Conservation (phyloP, 2,329 filamentous ascomycete genomes). For the Paraconiothyrium sp. region DNA sequence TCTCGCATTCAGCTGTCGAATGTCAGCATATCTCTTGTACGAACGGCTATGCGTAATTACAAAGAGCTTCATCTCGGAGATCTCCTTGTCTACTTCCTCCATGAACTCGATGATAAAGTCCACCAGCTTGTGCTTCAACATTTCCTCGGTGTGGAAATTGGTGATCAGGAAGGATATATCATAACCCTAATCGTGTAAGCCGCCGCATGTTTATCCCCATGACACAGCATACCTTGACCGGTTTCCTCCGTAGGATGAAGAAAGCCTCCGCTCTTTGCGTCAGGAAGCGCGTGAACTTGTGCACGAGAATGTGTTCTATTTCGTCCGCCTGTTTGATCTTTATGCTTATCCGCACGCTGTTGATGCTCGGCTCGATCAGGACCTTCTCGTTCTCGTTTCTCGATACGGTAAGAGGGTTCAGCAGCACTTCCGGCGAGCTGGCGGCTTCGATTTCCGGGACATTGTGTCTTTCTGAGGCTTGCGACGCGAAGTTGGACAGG, state of each 20-base stretch:
- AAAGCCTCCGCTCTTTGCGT: slow-evolving; percentile 96
- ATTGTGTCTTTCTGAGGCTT: slow-evolving; percentile 96
- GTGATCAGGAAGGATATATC: slow-evolving; percentile 99
- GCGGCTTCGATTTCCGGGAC: slow-evolving; percentile 96
- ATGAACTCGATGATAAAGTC: slow-evolving; percentile 99
- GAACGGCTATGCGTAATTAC: slow-evolving; percentile 62
- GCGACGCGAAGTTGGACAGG: slow-evolving; percentile 95
- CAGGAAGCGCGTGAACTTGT: slow-evolving; percentile 97
- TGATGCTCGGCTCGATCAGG: slow-evolving; percentile 94
- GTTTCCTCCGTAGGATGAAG: slow-evolving; percentile 94
- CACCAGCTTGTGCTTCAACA: slow-evolving; percentile 98
- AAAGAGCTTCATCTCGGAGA: slow-evolving; percentile 99
- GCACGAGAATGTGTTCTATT: slow-evolving; percentile 96
- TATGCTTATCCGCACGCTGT: slow-evolving; percentile 96
- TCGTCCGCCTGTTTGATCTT: slow-evolving; percentile 99
- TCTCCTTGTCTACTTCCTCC: slow-evolving; percentile 99
- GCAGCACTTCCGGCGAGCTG: slow-evolving; percentile 89
- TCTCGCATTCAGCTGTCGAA: slow-evolving; percentile 83
- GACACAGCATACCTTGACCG: slow-evolving; percentile 76
- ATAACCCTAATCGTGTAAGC: slow-evolving; percentile 73
- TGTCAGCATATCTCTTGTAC: slow-evolving; percentile 39
- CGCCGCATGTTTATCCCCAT: slow-evolving; percentile 16
- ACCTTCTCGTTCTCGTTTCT: slow-evolving; percentile 98
- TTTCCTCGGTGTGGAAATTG: slow-evolving; percentile 98
- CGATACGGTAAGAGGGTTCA: slow-evolving; percentile 89